phyloP scores from a whole-genome alignment of 768 basidiomycete species.

The Lyophyllum atratum region DNA sequence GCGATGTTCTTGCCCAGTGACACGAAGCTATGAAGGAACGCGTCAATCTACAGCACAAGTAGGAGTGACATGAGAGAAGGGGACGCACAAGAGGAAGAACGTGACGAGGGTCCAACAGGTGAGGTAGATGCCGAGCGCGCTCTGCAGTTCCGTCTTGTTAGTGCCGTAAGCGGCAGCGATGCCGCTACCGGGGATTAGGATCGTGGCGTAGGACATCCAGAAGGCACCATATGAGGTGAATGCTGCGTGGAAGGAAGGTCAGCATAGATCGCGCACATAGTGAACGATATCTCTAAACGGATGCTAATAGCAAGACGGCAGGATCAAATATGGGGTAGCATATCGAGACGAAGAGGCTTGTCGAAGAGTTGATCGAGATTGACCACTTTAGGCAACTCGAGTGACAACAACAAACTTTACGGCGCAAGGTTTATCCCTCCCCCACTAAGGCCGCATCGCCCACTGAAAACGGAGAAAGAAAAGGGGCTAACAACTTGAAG shows the following conservation, averaged over 20 bases:
- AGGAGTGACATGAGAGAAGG: not conserved
- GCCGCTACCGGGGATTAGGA: slow-evolving; percentile 72
- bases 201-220: slow-evolving; percentile 82
- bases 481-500: no score
- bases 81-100: slow-evolving; percentile 60
- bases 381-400: not conserved
- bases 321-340: no score
- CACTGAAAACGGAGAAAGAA: no score
- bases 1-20: slow-evolving; percentile 39
- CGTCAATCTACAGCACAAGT: not conserved
- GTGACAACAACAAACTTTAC: no score
- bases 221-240: slow-evolving; percentile 86
- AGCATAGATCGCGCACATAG: not conserved
- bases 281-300: not conserved
- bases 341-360: no score
- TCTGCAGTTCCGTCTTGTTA: slow-evolving; percentile 35
- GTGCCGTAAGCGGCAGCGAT: slow-evolving; percentile 52
- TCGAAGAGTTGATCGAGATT: not conserved
- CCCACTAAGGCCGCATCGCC: no score
- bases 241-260: slow-evolving; percentile 39
- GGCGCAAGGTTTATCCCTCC: no score
- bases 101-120: slow-evolving; percentile 76
- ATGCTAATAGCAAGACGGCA: not conserved
- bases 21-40: slow-evolving; percentile 30
- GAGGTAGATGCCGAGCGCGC: slow-evolving; percentile 74